Conservation (phyloP, 495 filamentous ascomycete species). For the Annulohypoxylon maeteangense region DNA sequence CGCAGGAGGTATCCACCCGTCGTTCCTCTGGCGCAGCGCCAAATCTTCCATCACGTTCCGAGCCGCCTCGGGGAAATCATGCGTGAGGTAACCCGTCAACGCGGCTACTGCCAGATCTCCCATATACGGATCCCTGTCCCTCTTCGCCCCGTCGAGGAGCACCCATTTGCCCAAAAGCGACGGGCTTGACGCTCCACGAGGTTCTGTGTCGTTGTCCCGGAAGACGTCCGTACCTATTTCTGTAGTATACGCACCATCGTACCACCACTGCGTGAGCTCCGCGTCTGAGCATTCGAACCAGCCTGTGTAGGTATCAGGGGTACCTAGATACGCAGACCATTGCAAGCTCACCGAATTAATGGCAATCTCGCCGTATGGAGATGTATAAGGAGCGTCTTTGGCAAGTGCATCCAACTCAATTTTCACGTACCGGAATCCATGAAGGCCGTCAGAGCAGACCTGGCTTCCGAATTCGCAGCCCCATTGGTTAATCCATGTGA, state of each 20-base stretch:
- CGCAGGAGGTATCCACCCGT: slow-evolving; percentile 65
- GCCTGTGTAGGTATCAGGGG: slow-evolving; percentile 56
- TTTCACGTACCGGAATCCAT: slow-evolving; percentile 61
- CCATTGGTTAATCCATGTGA: slow-evolving; percentile 54
- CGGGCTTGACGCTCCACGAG: slow-evolving; percentile 49
- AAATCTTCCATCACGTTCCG: slow-evolving; percentile 58
- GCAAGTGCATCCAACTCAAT: slow-evolving; percentile 55
- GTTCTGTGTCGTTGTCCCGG: slow-evolving; percentile 59
- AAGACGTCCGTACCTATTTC: slow-evolving; percentile 57
- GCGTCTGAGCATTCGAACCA: slow-evolving; percentile 61
- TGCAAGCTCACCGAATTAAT: slow-evolving; percentile 53
- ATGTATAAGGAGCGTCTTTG: slow-evolving; percentile 54
- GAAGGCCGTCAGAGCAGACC: slow-evolving; percentile 61
- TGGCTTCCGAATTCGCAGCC: slow-evolving; percentile 51
- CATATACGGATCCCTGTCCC: slow-evolving; percentile 61
- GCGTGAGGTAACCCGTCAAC: slow-evolving; percentile 57
- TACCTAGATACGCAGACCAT: slow-evolving; percentile 56
- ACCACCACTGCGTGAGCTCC: slow-evolving; percentile 61
- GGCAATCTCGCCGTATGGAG: slow-evolving; percentile 49
- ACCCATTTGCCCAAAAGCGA: slow-evolving; percentile 55
- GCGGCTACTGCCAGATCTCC: slow-evolving; percentile 59
- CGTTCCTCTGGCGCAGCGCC: slow-evolving; percentile 55
- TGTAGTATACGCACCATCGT: slow-evolving; percentile 58
- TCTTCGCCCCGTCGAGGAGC: slow-evolving; percentile 59
- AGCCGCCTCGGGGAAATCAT: slow-evolving; percentile 50